Base-by-base conservation (phyloP, 176 grass and related monocot genomes). In the Oryza longistaminata region DNA sequence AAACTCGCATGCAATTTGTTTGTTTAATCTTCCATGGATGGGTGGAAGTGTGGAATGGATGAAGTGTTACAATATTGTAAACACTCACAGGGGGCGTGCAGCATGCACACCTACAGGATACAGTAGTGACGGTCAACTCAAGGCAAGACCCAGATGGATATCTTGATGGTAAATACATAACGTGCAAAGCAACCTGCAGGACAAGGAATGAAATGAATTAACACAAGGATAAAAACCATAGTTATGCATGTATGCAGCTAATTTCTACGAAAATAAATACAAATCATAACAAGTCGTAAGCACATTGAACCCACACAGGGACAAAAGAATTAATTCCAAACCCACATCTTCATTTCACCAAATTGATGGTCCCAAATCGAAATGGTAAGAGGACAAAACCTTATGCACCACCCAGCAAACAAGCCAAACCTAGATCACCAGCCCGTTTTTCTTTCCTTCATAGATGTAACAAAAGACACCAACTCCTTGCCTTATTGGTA, bases 341-440 rank as follows among this genome's bases (percentile, higher is more conserved):
- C 66, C 45, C 71, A 21, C 21, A 76, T 75, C 73, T 87, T 82
- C 34, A 90, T 84, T 87, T 62, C 45, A 90, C 79, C 79, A 73
- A 53, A 79, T 37, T 16, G 81, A 68, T 74, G 74, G 61, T 79
- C 79, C 68, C 82, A 48, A 84, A 64, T 64, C 61, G 17, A 52
- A 85, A 81, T 53, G 62, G 74, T 11, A 73, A 73, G 25, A 62
- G 48, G 80, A 83, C 61, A 70, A 68, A 73, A 33, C 37, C 26
- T 74, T 67, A 69, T 35, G 64, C 62, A 14, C 15, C 69, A 40
- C 39, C 39, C 39, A 83, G 61, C 80, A 90, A 74, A 37, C 74
- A 74, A 65, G 61, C 80, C 80, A 70, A 87, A 71, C 79, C 85
- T 40, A 78, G 62, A 75, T 65, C 69, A 74, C 19, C 26, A 12